A percentile compares a stretch with the other conserved stretches of the same genome.
Conservation (phyloP, 2,329 filamentous ascomycete genomes). For the Neoscytalidium dimidiatum region DNA sequence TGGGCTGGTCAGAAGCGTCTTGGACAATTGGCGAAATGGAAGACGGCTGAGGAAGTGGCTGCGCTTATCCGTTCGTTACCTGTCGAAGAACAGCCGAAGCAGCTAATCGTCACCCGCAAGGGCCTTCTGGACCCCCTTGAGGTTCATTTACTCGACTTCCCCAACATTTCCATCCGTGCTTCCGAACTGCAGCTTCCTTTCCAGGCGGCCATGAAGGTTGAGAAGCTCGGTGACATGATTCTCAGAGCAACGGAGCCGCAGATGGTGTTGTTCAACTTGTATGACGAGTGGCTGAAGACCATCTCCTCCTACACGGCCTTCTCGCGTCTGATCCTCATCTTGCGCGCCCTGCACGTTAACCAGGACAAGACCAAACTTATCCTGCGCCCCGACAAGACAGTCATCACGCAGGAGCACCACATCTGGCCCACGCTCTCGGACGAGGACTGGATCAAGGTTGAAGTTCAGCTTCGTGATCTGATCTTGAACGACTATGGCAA, state of each 20-base stretch:
- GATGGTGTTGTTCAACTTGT: conserved; percentile 99
- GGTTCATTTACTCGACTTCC: conserved; percentile 96
- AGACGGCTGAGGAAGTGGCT: conserved; percentile 99
- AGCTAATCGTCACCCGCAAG: conserved; percentile 97
- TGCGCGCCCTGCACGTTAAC: conserved; percentile 95
- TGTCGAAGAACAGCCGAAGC: conserved; percentile 97
- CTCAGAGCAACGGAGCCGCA: conserved; percentile 96
- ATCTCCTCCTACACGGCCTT: conserved; percentile 99
- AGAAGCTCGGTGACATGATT: conserved; percentile 99
- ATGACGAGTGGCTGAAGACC: conserved; percentile 98
- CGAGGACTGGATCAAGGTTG: conserved; percentile 99
- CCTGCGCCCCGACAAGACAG: conserved; percentile 91
- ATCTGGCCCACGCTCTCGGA: conserved; percentile 96
- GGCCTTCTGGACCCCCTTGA: conserved; percentile 95
- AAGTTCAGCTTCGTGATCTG: conserved; percentile 90
- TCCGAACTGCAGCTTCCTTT: conserved; percentile 96
- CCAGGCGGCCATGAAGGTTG: conserved; percentile 99
- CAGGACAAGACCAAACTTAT: conserved; percentile 98
- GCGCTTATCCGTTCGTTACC: conserved; percentile 93
- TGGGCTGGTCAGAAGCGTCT: conserved; percentile 99
- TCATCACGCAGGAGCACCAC: conserved; percentile 97
- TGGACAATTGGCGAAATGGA: conserved; percentile 97
- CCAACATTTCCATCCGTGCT: conserved; percentile 96
- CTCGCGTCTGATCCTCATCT: conserved; percentile 88
- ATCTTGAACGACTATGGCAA: conserved; percentile 99